phyloP scores from a whole-genome alignment of 768 basidiomycete genomes.

The Auricularia heimuer region DNA sequence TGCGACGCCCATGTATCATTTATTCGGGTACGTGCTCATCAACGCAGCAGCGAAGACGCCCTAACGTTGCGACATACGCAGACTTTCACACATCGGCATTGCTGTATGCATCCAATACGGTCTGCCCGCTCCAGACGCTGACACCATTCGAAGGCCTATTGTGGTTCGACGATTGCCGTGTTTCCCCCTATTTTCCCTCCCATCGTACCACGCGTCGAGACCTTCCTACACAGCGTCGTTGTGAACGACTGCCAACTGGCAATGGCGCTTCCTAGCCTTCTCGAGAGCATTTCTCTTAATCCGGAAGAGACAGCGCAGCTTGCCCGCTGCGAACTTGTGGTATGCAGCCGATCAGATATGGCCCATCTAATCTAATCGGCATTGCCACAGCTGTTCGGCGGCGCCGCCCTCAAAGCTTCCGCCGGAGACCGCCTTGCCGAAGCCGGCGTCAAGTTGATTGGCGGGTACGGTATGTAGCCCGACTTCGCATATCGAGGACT shows the following conservation, averaged over 20 bases:
- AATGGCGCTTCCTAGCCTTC: background rate
- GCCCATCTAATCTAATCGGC: background rate
- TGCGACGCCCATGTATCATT: background rate
- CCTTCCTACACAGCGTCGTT: background rate
- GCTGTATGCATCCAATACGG: background rate
- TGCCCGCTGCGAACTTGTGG: background rate
- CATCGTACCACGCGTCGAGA: background rate
- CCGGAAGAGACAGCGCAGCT: background rate
- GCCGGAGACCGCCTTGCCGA: conserved; percentile 15
- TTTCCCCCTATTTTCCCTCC: background rate
- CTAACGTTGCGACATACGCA: background rate
- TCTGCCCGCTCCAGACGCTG: background rate
- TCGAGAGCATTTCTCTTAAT: background rate
- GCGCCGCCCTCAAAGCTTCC: conserved; percentile 17
- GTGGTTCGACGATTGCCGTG: background rate
- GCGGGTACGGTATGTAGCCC: background rate
- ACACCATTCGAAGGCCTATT: background rate
- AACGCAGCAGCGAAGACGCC: background rate
- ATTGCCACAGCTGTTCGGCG: conserved; percentile 12
- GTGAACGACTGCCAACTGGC: background rate
- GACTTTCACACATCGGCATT: background rate
- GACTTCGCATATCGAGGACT: background rate
- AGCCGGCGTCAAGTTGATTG: background rate
- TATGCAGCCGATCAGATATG: background rate
- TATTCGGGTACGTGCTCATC: background rate